phyloP scores from a whole-genome alignment of 2,329 filamentous ascomycete species.

The Penicillium sp. region DNA sequence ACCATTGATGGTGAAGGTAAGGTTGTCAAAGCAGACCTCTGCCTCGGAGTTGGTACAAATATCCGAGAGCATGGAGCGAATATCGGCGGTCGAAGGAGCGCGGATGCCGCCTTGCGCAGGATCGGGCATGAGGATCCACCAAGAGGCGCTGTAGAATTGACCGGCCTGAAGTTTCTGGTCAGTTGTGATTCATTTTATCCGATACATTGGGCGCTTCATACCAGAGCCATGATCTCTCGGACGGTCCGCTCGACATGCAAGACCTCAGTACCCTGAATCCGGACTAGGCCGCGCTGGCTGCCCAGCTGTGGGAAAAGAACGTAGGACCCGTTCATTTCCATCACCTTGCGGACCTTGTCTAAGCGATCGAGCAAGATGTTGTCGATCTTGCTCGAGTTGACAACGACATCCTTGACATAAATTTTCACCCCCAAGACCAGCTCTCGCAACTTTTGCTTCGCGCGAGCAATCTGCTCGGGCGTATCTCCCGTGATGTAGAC shows the following conservation, averaged over 20 bases:
- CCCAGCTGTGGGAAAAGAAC: conserved; percentile 89
- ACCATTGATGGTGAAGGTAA: conserved; percentile 90
- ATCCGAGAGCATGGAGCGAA: conserved; percentile 88
- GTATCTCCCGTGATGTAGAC: conserved; percentile 94
- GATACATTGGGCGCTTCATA: conserved; percentile 38
- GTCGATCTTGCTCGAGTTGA: conserved; percentile 91
- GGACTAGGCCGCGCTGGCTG: conserved; percentile 79
- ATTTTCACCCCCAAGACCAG: conserved; percentile 78
- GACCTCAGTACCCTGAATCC: conserved; percentile 91
- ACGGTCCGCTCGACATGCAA: conserved; percentile 93
- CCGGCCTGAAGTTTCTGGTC: conserved; percentile 65
- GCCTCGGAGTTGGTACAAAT: conserved; percentile 96
- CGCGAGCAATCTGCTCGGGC: conserved; percentile 79
- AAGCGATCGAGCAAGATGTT: conserved; percentile 87
- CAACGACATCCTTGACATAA: conserved; percentile 87
- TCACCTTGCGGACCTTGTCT: conserved; percentile 97
- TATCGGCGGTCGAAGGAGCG: conserved; percentile 67
- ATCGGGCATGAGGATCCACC: conserved; percentile 86
- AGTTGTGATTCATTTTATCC: not conserved
- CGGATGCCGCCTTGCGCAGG: conserved; percentile 61
- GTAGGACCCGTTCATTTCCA: conserved; percentile 94
- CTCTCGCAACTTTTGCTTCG: conserved; percentile 90
- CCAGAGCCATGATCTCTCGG: conserved; percentile 91
- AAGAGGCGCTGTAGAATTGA: conserved; percentile 96
- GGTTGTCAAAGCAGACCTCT: conserved; percentile 91